Percentiles rank a stretch among this genome's conserved stretches.
phyloP scores from a whole-genome alignment of 2,329 filamentous ascomycete species.

The Pseudonectria foliicola region DNA sequence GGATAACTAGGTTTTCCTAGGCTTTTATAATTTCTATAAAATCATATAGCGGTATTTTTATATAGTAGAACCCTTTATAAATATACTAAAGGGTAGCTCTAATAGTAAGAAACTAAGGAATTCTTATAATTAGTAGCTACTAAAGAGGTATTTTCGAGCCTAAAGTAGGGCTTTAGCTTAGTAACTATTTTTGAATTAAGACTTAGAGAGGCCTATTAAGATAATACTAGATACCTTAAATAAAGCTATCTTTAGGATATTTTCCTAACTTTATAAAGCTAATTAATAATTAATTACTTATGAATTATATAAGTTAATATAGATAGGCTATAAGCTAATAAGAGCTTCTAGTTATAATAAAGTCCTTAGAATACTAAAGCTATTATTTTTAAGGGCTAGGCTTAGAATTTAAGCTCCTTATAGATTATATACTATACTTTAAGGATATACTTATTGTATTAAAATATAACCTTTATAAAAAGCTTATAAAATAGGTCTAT shows the following conservation, averaged over 20 bases:
- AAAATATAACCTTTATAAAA: neutral
- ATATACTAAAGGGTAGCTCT: constrained; percentile 1
- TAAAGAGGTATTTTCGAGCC: neutral
- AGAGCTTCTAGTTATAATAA: constrained; percentile 1
- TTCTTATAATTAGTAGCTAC: neutral
- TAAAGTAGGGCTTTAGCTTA: constrained; percentile 1
- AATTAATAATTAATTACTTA: constrained; percentile 1
- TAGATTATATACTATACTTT: constrained; percentile 3
- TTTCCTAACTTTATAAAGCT: neutral
- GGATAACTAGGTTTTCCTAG: constrained; percentile 2
- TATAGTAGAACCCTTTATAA: constrained; percentile 2
- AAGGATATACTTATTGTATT: neutral
- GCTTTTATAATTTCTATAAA: constrained; percentile 3
- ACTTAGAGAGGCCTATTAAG: neutral
- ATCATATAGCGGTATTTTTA: constrained; percentile 1
- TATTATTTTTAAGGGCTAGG: constrained; percentile 1
- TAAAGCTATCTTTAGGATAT: neutral
- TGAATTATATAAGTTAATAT: constrained; percentile 2
- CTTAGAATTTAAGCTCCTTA: neutral
- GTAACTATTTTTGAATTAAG: constrained; percentile 3
- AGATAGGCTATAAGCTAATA: constrained; percentile 1
- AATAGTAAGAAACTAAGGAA: neutral
- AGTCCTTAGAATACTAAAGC: neutral
- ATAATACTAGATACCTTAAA: constrained; percentile 1
- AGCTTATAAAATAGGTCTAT: constrained; percentile 1